A percentile compares a stretch with the other conserved stretches of the same genome.
Conservation (phyloP, 306 rosid species). For the Prosopis cineraria region DNA sequence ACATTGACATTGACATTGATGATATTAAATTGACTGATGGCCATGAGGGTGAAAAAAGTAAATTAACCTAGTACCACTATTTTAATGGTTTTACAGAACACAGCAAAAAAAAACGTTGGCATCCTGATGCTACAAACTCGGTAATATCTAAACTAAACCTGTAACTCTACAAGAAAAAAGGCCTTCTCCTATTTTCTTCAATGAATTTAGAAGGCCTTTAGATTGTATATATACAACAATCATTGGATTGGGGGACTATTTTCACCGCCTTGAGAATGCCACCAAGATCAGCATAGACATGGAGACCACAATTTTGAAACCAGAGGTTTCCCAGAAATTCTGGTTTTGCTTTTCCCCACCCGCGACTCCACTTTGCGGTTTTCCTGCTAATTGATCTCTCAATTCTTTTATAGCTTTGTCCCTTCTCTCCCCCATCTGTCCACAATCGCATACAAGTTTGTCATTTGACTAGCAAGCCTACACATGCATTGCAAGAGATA, state of each 20-base stretch:
- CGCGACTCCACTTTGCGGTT: slow-evolving; percentile 49
- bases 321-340: slow-evolving; percentile 84
- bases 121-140: slow-evolving; percentile 34
- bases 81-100: background rate
- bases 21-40: too few relatives aligned
- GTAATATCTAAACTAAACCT: slow-evolving; percentile 35
- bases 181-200: slow-evolving; percentile 37
- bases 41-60: background rate
- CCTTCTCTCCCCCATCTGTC: slow-evolving; percentile 90
- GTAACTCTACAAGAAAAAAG: slow-evolving; percentile 42
- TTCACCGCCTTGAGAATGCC: slow-evolving; percentile 81
- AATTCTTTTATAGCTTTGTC: slow-evolving; percentile 91
- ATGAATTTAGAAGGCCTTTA: slow-evolving; percentile 1
- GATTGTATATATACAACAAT: slow-evolving; percentile 36
- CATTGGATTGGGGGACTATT: slow-evolving; percentile 20
- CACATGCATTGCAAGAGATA: background rate
- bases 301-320: slow-evolving; percentile 80
- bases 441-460: slow-evolving; percentile 32
- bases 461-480: background rate
- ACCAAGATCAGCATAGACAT: slow-evolving; percentile 90
- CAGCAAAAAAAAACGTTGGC: slow-evolving; percentile 31
- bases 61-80: slow-evolving; percentile 7
- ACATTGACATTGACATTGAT: too few relatives aligned
- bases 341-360: slow-evolving; percentile 56
- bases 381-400: slow-evolving; percentile 71